Evolutionary conservation across 768 basidiomycete genomes (phyloP), one percentile per base, ranked within the genome.

Genomic region (Boletus bicolor): DNA sequence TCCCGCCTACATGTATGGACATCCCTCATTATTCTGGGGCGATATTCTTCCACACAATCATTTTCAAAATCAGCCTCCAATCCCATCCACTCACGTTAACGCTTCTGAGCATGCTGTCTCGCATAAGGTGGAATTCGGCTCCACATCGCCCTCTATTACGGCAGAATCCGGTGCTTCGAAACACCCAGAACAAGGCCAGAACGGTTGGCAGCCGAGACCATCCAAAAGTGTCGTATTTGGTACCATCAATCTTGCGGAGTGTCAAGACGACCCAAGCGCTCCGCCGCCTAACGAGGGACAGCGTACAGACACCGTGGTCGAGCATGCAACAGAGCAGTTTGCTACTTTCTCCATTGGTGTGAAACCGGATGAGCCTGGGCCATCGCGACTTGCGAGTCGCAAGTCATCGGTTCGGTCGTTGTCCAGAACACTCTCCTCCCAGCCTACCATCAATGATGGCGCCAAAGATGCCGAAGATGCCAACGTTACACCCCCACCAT

Each of bases 181-280:
- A 32, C 51, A 41, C 36, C 21, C 46, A 19, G 38, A 53, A 10
- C 51, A 54, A 37, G n/a, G 14, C 19, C 57, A 50, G 47, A 63
- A 61, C 11, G 42, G 44, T 11, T 51, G 6, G 35, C 60, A 58
- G 14, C 44, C 44, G 4, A 61, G 17, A 19, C 34, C 57, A 9
- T 34, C 66, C 37, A 64, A 53, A 58, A 69, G 71, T 49, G 75
- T 84, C 39, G 72, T 81, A 6, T 84, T 84, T 63, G 83, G 83
- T 7, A 82, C 77, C 51, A 81, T 83, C 52, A 70, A 68, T 38
- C 54, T 69, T 24, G 57, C 66, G 3, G 75, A 68, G 0, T 55
- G 68, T 12, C 55, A 51, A 12, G 48, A 56, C 24, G 49, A 60
- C 8, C 12, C 50, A 14, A 36, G 4, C 14, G 3, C 21, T 30